These are phyloP conservation scores for Solanum lycopersicoides DNA, from an alignment of 257 asterid species.

Conservation along the genomic window DNA sequence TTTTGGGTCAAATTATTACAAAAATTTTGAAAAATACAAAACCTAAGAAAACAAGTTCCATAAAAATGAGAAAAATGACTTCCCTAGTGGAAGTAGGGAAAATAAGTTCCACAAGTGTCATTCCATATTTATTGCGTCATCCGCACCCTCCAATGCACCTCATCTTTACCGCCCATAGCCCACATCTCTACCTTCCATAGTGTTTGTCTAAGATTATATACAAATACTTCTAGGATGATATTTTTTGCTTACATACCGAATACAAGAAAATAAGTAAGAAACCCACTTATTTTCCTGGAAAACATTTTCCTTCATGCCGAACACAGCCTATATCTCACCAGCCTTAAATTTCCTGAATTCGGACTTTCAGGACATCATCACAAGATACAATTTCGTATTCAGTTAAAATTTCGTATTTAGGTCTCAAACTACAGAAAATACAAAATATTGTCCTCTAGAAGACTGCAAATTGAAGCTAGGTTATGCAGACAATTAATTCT, in stretches of 20 bases:
- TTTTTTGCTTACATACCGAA: neutral
- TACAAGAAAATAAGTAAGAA: neutral
- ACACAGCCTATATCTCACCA: neutral
- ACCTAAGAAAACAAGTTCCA: neutral
- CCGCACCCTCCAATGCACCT: neutral
- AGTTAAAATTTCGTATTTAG: neutral
- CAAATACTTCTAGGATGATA: neutral
- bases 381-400: neutral
- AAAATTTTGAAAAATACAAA: neutral
- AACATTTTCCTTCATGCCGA: neutral
- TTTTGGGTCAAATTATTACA: neutral
- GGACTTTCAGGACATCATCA: neutral
- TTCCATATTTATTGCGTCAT: neutral
- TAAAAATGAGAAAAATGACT: neutral
- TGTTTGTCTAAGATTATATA: neutral
- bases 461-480: neutral
- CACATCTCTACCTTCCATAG: neutral
- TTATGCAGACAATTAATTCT: neutral
- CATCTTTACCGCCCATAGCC: neutral
- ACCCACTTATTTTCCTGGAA: neutral
- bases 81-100: neutral
- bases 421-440: neutral
- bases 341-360: neutral
- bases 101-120: neutral
- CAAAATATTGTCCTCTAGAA: neutral